Evolutionary conservation across 768 basidiomycete genomes (phyloP).

Genomic region (Leccinum ochraceum): DNA sequence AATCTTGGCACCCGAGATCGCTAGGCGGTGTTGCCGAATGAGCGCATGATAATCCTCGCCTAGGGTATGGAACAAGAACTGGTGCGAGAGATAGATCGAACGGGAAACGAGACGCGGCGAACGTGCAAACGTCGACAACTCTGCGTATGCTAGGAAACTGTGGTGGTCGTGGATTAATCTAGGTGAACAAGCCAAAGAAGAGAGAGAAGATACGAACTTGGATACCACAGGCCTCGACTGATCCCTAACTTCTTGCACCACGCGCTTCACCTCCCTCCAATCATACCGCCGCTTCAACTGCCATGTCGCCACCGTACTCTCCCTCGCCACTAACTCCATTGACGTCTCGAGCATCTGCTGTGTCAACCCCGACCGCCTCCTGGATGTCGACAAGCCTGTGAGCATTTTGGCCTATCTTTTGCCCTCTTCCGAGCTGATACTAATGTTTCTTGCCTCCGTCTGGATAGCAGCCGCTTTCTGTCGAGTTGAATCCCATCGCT

Average conservation of each 20-base stretch:
- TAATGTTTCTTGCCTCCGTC: slow-evolving; percentile 1
- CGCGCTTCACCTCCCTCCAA: slow-evolving; percentile 54
- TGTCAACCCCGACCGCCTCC: slow-evolving; percentile 35
- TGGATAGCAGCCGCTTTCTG: slow-evolving; percentile 50
- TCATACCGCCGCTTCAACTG: slow-evolving; percentile 50
- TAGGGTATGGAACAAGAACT: slow-evolving; percentile 78
- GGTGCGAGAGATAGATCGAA: slow-evolving; percentile 80
- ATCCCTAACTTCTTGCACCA: slow-evolving; percentile 9
- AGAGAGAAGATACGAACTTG: slow-evolving; percentile 14
- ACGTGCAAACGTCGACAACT: slow-evolving; percentile 72
- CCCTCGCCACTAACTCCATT: slow-evolving; percentile 38
- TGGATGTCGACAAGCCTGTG: slow-evolving; percentile 40
- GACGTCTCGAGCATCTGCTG: slow-evolving; percentile 38
- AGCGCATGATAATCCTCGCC: slow-evolving; percentile 80
- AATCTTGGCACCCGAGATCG: slow-evolving; percentile 57
- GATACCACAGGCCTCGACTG: slow-evolving; percentile 7
- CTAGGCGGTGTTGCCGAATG: slow-evolving; percentile 63
- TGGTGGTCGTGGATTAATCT: background rate
- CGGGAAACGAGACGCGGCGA: slow-evolving; percentile 64
- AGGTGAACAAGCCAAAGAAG: background rate
- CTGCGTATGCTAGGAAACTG: slow-evolving; percentile 70
- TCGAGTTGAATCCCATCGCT: slow-evolving; percentile 56
- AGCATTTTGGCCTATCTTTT: slow-evolving; percentile 19
- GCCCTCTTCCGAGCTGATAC: background rate
- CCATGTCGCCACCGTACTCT: slow-evolving; percentile 63